Evolutionary conservation across 2,329 filamentous ascomycete species (phyloP).

Genomic region (Bipolaris victoriae): DNA sequence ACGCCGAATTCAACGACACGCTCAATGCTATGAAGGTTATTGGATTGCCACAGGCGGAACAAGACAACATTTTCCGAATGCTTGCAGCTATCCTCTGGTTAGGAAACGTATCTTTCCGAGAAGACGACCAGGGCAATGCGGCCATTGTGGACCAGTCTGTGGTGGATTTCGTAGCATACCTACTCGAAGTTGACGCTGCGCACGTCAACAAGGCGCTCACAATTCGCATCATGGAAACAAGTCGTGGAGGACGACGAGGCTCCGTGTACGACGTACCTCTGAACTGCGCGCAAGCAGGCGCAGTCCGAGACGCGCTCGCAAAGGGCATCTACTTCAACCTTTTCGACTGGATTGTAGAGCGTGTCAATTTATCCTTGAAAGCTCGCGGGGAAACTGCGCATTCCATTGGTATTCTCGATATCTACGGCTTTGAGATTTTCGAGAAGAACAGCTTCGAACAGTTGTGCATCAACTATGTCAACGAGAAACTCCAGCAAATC

Average conservation of each 20-base stretch:
- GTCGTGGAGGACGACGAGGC: constrained; percentile 68
- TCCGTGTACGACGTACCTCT: constrained; percentile 77
- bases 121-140: constrained; percentile 89
- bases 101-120: constrained; percentile 88
- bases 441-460: constrained; percentile 99
- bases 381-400: constrained; percentile 77
- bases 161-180: constrained; percentile 91
- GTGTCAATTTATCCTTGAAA: constrained; percentile 86
- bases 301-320: constrained; percentile 87
- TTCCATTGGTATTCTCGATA: constrained; percentile 95
- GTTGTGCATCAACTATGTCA: constrained; percentile 99
- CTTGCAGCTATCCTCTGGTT: constrained; percentile 90
- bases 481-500: constrained; percentile 98
- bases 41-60: constrained; percentile 83
- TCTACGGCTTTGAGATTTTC: constrained; percentile 99
- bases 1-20: constrained; percentile 87
- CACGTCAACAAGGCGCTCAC: constrained; percentile 87
- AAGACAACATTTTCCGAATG: constrained; percentile 97
- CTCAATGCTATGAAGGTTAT: constrained; percentile 94
- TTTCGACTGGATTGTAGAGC: constrained; percentile 97
- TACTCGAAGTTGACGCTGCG: constrained; percentile 83
- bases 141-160: constrained; percentile 87
- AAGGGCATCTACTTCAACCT: constrained; percentile 98
- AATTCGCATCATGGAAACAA: constrained; percentile 80
- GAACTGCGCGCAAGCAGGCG: constrained; percentile 82